Percentiles rank a stretch among this genome's conserved stretches.
These are phyloP conservation scores for Penicillium glabrum DNA, from an alignment of 2,329 filamentous ascomycete species.

Conservation along the genomic window DNA sequence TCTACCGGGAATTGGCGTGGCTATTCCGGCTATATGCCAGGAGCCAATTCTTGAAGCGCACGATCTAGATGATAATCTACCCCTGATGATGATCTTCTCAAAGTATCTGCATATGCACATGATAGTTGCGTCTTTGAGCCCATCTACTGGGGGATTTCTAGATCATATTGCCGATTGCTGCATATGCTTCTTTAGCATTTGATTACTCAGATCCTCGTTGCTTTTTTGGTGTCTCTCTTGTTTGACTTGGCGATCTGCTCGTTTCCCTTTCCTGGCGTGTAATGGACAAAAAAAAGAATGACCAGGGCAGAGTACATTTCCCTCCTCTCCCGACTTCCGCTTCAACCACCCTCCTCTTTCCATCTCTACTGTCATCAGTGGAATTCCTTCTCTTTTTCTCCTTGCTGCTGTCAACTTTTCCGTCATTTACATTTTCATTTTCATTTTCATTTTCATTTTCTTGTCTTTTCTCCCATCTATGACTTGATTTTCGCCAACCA, in stretches of 20 bases:
- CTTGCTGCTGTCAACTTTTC: not conserved
- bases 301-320: not conserved
- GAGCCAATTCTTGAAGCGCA: conserved; percentile 3
- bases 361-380: not conserved
- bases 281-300: not conserved
- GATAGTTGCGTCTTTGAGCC: not conserved
- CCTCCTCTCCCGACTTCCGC: not conserved
- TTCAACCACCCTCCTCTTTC: not conserved
- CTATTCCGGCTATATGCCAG: conserved; percentile 22
- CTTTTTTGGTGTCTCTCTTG: not conserved
- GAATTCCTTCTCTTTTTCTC: not conserved
- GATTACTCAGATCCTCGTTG: not conserved
- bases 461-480: not conserved
- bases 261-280: not conserved
- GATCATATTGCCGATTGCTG: not conserved
- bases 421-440: conserved; percentile 2
- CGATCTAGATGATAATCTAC: conserved; percentile 2
- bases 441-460: not conserved
- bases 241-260: not conserved
- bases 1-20: conserved; percentile 28
- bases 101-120: conserved; percentile 11
- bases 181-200: not conserved
- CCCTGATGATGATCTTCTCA: not conserved
- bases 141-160: not conserved
- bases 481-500: conserved; percentile 4